Conservation (phyloP, 202 grass and related monocot species). For the Bolboschoenoplectus hybrid region DNA sequence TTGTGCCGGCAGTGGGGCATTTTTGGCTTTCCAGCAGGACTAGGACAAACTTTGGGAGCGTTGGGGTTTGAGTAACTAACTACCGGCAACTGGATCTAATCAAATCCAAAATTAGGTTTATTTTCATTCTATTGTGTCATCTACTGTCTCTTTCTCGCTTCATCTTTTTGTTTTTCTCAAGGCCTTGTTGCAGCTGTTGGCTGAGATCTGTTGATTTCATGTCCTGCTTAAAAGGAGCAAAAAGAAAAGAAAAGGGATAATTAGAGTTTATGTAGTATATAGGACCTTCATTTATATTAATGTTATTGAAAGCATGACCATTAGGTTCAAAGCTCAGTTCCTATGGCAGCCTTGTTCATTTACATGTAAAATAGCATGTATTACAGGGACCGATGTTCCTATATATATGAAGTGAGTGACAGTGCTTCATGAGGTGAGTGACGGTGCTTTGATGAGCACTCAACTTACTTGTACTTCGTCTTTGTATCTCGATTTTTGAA, state of each 20-base stretch:
- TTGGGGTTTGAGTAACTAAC: neutral
- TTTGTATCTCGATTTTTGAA: neutral
- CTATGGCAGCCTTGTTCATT: neutral
- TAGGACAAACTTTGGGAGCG: constrained; percentile 28
- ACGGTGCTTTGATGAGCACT: neutral
- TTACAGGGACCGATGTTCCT: neutral
- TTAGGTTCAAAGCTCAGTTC: neutral
- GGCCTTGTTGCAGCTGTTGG: constrained; percentile 60
- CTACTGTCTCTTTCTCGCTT: constrained; percentile 66
- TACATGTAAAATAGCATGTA: constrained; percentile 7
- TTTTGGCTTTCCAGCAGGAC: constrained; percentile 18
- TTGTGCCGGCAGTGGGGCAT: constrained; percentile 6
- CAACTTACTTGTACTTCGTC: neutral
- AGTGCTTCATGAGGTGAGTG: neutral
- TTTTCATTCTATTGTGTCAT: constrained; percentile 40
- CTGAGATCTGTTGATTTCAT: constrained; percentile 59
- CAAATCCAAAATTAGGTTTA: constrained; percentile 23
- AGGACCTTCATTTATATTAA: constrained; percentile 26
- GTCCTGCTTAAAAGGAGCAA: constrained; percentile 46
- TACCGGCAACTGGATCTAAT: constrained; percentile 27
- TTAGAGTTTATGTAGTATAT: constrained; percentile 33
- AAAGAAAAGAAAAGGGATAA: constrained; percentile 28
- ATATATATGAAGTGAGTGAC: neutral
- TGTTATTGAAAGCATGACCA: neutral
- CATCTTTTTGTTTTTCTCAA: constrained; percentile 59